phyloP scores from a whole-genome alignment of 352 stramenopile species.

The Phytopythium boreale region DNA sequence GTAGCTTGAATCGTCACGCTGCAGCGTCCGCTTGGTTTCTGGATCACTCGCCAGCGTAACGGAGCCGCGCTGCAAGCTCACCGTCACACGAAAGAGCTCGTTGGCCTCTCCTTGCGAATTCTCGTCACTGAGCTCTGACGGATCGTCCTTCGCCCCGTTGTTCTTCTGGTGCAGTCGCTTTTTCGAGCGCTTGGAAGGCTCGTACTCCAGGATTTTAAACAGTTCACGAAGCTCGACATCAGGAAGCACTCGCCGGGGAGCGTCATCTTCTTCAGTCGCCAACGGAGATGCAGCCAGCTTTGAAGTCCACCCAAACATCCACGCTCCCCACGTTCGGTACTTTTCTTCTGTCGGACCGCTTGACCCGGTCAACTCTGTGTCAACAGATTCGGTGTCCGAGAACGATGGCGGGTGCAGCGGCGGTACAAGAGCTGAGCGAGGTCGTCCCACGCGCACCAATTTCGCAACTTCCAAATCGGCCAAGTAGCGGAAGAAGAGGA shows the following conservation, averaged over 20 bases:
- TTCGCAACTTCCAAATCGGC: constrained; percentile 54
- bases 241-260: constrained; percentile 49
- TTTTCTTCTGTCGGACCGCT: constrained; percentile 68
- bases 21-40: constrained; percentile 61
- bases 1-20: constrained; percentile 62
- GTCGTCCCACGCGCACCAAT: constrained; percentile 17
- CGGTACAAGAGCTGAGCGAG: constrained; percentile 20
- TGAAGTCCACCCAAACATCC: constrained; percentile 86
- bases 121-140: constrained; percentile 23
- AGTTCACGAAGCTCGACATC: constrained; percentile 82
- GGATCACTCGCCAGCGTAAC: constrained; percentile 73
- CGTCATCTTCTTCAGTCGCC: constrained; percentile 21
- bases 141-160: constrained; percentile 25
- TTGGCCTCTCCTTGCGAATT: constrained; percentile 30
- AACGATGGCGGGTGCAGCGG: constrained; percentile 44
- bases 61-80: constrained; percentile 70
- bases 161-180: constrained; percentile 35
- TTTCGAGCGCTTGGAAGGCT: constrained; percentile 65
- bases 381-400: constrained; percentile 79
- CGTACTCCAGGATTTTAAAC: constrained; percentile 87
- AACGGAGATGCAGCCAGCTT: constrained; percentile 43
- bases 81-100: constrained; percentile 69
- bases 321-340: constrained; percentile 79
- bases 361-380: constrained; percentile 69
- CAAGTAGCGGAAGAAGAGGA: constrained; percentile 85